A percentile compares a stretch with the other conserved stretches of the same genome.
These are phyloP conservation scores for Taphrina pruni DNA, from an alignment of 1,139 yeast species.

Conservation along the genomic window DNA sequence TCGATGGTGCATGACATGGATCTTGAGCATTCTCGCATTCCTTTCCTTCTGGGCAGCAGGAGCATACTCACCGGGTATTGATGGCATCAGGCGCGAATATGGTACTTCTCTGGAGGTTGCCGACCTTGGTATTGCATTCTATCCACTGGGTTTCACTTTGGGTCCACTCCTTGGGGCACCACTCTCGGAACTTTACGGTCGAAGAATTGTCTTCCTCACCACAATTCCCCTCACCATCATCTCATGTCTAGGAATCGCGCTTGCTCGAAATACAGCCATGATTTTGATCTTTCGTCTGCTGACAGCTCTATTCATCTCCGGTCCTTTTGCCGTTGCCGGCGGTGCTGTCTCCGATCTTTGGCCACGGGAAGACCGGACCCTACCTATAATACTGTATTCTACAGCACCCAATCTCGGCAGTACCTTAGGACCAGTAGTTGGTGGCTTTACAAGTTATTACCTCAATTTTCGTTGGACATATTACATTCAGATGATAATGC, in stretches of 20 bases:
- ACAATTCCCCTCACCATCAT: conserved; percentile 63
- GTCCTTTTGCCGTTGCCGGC: conserved; percentile 85
- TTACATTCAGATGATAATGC: conserved; percentile 60
- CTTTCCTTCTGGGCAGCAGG: conserved; percentile 41
- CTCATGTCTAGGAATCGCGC: conserved; percentile 63
- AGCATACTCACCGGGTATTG: conserved; percentile 26
- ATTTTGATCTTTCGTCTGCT: conserved; percentile 72
- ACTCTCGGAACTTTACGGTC: conserved; percentile 65
- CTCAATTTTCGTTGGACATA: conserved; percentile 68
- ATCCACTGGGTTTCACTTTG: conserved; percentile 63
- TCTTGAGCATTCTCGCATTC: conserved; percentile 55
- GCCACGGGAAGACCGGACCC: conserved; percentile 20
- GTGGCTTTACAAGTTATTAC: conserved; percentile 73
- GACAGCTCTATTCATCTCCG: conserved; percentile 80
- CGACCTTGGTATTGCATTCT: conserved; percentile 56
- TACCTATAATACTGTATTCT: conserved; percentile 59
- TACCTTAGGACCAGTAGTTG: conserved; percentile 75
- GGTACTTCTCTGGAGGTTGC: conserved; percentile 29
- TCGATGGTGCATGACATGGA: conserved; percentile 53
- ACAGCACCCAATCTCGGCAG: conserved; percentile 73
- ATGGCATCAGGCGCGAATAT: conserved; percentile 19
- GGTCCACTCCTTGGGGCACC: conserved; percentile 63
- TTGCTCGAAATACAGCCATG: conserved; percentile 59
- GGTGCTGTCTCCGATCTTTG: conserved; percentile 66
- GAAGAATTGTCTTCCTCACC: conserved; percentile 51